Base-by-base conservation (phyloP, 2,329 filamentous ascomycete genomes). In the Plenodomus lindquistii region DNA sequence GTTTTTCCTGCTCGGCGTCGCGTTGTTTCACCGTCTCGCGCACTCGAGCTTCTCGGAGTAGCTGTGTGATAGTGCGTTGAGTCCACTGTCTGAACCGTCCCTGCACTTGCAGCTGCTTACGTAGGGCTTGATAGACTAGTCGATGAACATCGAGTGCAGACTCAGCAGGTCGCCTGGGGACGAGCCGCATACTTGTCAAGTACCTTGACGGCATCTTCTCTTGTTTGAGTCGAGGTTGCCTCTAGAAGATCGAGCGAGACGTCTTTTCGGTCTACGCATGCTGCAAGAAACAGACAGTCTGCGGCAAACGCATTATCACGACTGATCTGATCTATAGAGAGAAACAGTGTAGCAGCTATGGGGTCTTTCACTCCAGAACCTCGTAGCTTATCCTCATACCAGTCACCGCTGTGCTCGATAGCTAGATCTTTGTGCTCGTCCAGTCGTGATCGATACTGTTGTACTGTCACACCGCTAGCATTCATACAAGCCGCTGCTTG, bases 321-420 rank as follows among this genome's bases (percentile, higher is more conserved):
- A 16, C 34, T 37, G 42, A 59, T 40, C 20, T 56, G 66, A 18
- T 74, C 58, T 34, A 79, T 75, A 0, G 75, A 76, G 16, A 78
- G 62, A 0, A 74, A 53, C 61, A 69, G 75, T 1, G 75, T 77
- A 24, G 63, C 68, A 3, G 71, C 70, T 2, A 77, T 61, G 0
- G 75, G 63, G 18, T 73, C 68, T 34, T 67, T 77, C 73, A 18
- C 67, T 66, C 1, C 50, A 24, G 34, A 50, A 10, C 42, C 40
- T 22, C 37, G 37, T 37, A 22, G 62, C 2, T 62, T 55, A 46
- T 73, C 72, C 2, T 55, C 54, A 24, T 5, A 24, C 21, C 75
- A 73, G 38, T 57, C 50, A 42, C 63, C 72, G 20, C 77, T 57
- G 1, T 76, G 40, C 18, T 60, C 53, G 4, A 71, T 52, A 6